These are phyloP conservation scores for Mortierella sp. DNA, from an alignment of 371 early-diverging fungal species.

Conservation along the genomic window DNA sequence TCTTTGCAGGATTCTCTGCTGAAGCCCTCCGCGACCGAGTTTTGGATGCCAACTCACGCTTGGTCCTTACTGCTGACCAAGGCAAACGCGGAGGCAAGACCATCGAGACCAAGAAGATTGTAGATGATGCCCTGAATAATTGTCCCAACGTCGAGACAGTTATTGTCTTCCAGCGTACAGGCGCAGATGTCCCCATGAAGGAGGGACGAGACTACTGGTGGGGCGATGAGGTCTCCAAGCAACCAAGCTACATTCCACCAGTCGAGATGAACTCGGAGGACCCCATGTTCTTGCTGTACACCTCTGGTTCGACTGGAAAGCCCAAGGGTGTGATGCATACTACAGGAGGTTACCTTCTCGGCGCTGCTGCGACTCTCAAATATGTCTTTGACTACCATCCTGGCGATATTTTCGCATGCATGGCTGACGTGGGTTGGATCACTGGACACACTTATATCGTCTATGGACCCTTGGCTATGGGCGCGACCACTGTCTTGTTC, in stretches of 20 bases:
- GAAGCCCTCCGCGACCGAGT: conserved; percentile 90
- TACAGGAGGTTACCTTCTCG: conserved; percentile 95
- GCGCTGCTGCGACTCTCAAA: conserved; percentile 88
- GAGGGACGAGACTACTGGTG: conserved; percentile 88
- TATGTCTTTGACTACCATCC: conserved; percentile 93
- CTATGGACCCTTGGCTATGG: conserved; percentile 94
- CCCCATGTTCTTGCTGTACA: conserved; percentile 97
- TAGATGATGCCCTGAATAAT: conserved; percentile 85
- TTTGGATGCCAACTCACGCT: conserved; percentile 78
- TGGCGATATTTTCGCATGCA: conserved; percentile 88
- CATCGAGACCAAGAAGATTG: conserved; percentile 91
- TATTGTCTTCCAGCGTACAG: conserved; percentile 92
- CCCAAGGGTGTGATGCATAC: conserved; percentile 96
- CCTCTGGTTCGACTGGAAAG: conserved; percentile 95
- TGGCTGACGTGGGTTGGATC: conserved; percentile 88
- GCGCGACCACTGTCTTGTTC: conserved; percentile 94
- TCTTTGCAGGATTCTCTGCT: conserved; percentile 95
- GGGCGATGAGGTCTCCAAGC: conserved; percentile 84
- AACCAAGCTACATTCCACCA: conserved; percentile 85
- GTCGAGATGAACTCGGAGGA: conserved; percentile 92
- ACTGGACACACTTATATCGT: conserved; percentile 92
- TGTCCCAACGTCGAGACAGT: conserved; percentile 86
- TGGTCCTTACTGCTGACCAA: conserved; percentile 89
- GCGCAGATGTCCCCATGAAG: conserved; percentile 77
- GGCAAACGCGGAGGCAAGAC: conserved; percentile 92